phyloP scores from a whole-genome alignment of 148 eudicot species.

The Cornus kousa region DNA sequence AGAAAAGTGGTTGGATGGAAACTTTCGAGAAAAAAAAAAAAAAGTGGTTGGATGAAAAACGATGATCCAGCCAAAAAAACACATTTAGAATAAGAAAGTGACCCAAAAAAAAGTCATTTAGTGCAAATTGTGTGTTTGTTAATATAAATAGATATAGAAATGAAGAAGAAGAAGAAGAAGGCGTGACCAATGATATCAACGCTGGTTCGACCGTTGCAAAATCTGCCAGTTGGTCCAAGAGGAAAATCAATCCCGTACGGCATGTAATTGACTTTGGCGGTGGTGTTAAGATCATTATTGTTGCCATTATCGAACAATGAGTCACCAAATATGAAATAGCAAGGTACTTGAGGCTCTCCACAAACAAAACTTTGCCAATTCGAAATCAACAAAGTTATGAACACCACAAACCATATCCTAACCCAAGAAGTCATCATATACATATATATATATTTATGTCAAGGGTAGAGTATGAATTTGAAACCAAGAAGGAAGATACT shows the following conservation, averaged over 20 bases:
- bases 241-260: slow-evolving; percentile 61
- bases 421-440: neutral
- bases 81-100: too few species aligned
- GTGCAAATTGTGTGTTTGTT: too few species aligned
- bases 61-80: too few species aligned
- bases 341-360: slow-evolving; percentile 28
- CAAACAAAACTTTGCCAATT: neutral
- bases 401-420: neutral
- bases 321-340: slow-evolving; percentile 45
- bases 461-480: too few species aligned
- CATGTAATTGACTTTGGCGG: slow-evolving; percentile 31
- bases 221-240: slow-evolving; percentile 41
- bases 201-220: slow-evolving; percentile 36
- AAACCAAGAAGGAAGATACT: too few species aligned
- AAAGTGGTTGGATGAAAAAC: too few species aligned
- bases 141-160: too few species aligned
- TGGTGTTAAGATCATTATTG: slow-evolving; percentile 34
- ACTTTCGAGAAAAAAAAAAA: too few species aligned
- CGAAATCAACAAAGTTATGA: neutral
- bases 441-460: too few species aligned
- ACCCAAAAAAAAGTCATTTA: too few species aligned
- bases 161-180: neutral
- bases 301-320: slow-evolving; percentile 50
- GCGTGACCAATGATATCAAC: slow-evolving; percentile 25
- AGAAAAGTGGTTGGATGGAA: too few species aligned